Percentiles rank a stretch among this genome's conserved stretches.
Conservation (phyloP, 2,329 filamentous ascomycete genomes). For the Verticillium longisporum region DNA sequence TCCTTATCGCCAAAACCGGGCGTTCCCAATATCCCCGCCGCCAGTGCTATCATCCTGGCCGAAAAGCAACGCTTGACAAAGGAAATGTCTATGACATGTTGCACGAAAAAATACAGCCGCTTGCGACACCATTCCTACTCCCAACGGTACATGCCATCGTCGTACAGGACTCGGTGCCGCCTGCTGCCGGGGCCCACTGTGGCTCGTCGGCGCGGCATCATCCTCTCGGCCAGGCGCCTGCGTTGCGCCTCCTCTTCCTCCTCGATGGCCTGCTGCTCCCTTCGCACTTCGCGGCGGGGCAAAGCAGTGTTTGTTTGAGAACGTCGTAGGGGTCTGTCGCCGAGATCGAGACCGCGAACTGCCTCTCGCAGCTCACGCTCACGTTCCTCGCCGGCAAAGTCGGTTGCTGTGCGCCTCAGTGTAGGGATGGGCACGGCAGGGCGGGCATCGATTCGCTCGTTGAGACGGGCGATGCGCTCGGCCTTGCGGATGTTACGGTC, state of each 20-base stretch:
- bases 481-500: conserved; percentile 18
- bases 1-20: neutral
- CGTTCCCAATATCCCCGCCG: neutral
- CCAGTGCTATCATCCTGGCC: neutral
- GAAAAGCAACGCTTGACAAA: neutral
- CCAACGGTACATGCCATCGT: conserved; percentile 30
- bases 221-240: conserved; percentile 31
- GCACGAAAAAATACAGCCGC: neutral
- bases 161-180: conserved; percentile 27
- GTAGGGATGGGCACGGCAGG: conserved; percentile 19
- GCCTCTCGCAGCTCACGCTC: conserved; percentile 26
- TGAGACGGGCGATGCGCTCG: conserved; percentile 31
- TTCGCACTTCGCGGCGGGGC: conserved; percentile 16
- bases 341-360: conserved; percentile 24
- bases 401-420: conserved; percentile 7
- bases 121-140: conserved; percentile 25
- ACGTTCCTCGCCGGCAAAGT: conserved; percentile 8
- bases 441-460: conserved; percentile 33
- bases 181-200: conserved; percentile 28
- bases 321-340: conserved; percentile 9
- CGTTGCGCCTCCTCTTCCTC: conserved; percentile 31
- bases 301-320: neutral
- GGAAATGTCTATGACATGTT: neutral
- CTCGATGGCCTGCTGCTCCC: conserved; percentile 22
- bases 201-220: conserved; percentile 28